phyloP scores from a whole-genome alignment of 805 yeast species.

The Debaryomyces castellii region DNA sequence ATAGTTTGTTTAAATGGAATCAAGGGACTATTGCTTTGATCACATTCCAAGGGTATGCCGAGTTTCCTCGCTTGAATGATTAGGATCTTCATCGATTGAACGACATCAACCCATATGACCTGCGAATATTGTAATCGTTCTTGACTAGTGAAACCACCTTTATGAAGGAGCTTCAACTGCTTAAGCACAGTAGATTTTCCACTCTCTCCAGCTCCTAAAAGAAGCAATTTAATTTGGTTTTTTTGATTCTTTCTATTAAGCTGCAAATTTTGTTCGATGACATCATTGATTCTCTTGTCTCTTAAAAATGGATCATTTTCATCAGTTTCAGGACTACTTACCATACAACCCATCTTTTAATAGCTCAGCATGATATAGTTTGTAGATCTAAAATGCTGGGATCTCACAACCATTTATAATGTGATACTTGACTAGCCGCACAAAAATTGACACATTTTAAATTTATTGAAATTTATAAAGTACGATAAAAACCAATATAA shows the following conservation, averaged over 20 bases:
- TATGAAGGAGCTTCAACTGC: slow-evolving; percentile 82
- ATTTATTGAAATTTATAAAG: slow-evolving; percentile 11
- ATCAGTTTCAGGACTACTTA: slow-evolving; percentile 45
- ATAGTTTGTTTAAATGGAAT: slow-evolving; percentile 48
- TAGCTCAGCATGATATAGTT: background rate
- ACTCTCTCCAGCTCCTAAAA: slow-evolving; percentile 93
- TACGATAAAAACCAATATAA: slow-evolving; percentile 20
- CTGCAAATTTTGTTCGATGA: slow-evolving; percentile 62
- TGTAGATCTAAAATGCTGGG: background rate
- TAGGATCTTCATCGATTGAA: slow-evolving; percentile 75
- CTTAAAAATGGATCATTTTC: slow-evolving; percentile 55
- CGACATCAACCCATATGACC: slow-evolving; percentile 90
- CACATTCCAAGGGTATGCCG: slow-evolving; percentile 66
- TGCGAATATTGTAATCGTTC: slow-evolving; percentile 81
- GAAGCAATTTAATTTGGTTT: slow-evolving; percentile 64
- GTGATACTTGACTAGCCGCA: slow-evolving; percentile 14
- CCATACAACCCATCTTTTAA: slow-evolving; percentile 64
- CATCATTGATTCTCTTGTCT: slow-evolving; percentile 56
- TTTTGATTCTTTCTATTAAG: slow-evolving; percentile 51
- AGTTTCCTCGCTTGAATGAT: slow-evolving; percentile 73
- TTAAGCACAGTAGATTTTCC: slow-evolving; percentile 92
- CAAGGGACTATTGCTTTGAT: slow-evolving; percentile 47
- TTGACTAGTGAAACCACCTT: slow-evolving; percentile 76
- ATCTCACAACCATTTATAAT: background rate
- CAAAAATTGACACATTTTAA: slow-evolving; percentile 12